Conservation (phyloP, 2,329 filamentous ascomycete species). For the Gremmenia infestans region DNA sequence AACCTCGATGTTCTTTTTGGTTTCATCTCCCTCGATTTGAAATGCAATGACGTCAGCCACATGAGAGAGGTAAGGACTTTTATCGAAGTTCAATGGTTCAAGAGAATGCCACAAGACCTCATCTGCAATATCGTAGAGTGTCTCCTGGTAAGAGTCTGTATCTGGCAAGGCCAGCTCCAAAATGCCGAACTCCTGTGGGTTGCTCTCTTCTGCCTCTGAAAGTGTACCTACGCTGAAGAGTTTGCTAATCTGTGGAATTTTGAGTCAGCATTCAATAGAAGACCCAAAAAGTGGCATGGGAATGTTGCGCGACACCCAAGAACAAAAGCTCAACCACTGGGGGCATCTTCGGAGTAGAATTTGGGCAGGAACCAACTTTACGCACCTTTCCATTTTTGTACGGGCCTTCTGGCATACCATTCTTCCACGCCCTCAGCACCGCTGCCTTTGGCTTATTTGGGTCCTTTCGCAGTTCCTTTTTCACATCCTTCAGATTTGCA, state of each 20-base stretch:
- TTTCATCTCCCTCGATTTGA: slow-evolving; percentile 38
- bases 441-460: slow-evolving; percentile 32
- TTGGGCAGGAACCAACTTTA: too few relatives aligned
- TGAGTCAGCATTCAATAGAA: not conserved
- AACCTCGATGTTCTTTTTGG: slow-evolving; percentile 43
- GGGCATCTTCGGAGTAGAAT: not conserved
- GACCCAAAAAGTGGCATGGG: not conserved
- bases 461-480: slow-evolving; percentile 32
- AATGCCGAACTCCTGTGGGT: slow-evolving; percentile 26
- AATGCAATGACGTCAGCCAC: slow-evolving; percentile 47
- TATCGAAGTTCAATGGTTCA: slow-evolving; percentile 13
- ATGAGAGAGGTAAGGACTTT: slow-evolving; percentile 29
- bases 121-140: slow-evolving; percentile 32
- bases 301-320: not conserved
- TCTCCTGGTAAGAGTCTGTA: slow-evolving; percentile 23
- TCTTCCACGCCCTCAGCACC: slow-evolving; percentile 25
- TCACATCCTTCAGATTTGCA: slow-evolving; percentile 26
- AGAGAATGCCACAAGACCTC: slow-evolving; percentile 26
- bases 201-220: slow-evolving; percentile 13
- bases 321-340: not conserved
- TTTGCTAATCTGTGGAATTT: slow-evolving; percentile 1
- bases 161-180: slow-evolving; percentile 26
- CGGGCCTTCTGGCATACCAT: slow-evolving; percentile 7
- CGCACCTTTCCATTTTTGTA: not conserved
- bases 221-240: slow-evolving; percentile 27